These are phyloP conservation scores for Zymoseptoria tritici DNA, from an alignment of 2,329 filamentous ascomycete genomes.

Conservation along the genomic window DNA sequence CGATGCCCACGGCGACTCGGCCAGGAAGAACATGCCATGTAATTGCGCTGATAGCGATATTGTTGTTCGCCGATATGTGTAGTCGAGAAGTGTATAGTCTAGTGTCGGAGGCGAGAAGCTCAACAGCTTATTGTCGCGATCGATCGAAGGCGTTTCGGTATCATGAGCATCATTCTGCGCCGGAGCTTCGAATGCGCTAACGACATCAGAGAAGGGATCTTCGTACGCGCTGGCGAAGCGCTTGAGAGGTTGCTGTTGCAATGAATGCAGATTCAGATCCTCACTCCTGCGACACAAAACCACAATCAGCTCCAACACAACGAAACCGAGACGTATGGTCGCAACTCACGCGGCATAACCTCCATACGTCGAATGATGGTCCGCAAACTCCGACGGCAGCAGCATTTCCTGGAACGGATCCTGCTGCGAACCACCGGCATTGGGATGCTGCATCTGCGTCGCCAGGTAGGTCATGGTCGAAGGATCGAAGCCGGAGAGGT, in stretches of 20 bases:
- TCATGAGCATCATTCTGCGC: slow-evolving; percentile 31
- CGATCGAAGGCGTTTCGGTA: slow-evolving; percentile 49
- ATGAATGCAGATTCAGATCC: slow-evolving; percentile 21
- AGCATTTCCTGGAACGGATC: slow-evolving; percentile 39
- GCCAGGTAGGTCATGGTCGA: slow-evolving; percentile 52
- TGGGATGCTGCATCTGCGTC: slow-evolving; percentile 49
- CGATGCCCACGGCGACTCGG: slow-evolving; percentile 63
- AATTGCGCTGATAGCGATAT: slow-evolving; percentile 66
- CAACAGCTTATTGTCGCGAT: slow-evolving; percentile 54
- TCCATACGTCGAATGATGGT: slow-evolving; percentile 54
- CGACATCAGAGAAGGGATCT: slow-evolving; percentile 45
- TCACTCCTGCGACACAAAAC: slow-evolving; percentile 19
- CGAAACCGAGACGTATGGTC: background rate
- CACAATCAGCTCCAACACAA: slow-evolving; percentile 3
- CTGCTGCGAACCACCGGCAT: slow-evolving; percentile 41
- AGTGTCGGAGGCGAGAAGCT: slow-evolving; percentile 43
- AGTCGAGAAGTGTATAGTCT: slow-evolving; percentile 58
- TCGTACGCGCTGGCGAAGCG: slow-evolving; percentile 37
- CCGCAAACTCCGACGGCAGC: slow-evolving; percentile 48
- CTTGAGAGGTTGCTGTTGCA: slow-evolving; percentile 25
- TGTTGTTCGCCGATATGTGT: slow-evolving; percentile 55
- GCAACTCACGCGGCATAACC: slow-evolving; percentile 49
- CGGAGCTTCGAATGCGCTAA: slow-evolving; percentile 43
- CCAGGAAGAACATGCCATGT: slow-evolving; percentile 83
- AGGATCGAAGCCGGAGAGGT: slow-evolving; percentile 25